These are phyloP conservation scores for Lepidium sativum DNA, from an alignment of 345 rosid genomes.

Conservation along the genomic window DNA sequence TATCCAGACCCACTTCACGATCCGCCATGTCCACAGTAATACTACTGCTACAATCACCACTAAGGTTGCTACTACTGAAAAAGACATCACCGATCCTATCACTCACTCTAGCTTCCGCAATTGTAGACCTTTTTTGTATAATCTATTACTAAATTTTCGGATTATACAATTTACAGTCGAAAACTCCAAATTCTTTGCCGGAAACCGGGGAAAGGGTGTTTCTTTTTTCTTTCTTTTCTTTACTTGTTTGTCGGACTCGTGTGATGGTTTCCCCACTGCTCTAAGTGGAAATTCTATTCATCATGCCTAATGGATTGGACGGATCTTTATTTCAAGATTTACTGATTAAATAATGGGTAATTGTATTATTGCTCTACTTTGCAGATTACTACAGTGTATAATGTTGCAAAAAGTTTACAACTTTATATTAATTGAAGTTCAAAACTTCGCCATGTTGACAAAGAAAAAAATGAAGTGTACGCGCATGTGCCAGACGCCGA, in stretches of 20 bases:
- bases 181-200: neutral
- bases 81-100: conserved; percentile 4
- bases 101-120: neutral
- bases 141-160: neutral
- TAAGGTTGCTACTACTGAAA: conserved; percentile 9
- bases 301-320: no score
- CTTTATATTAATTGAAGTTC: no score
- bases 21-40: conserved; percentile 28
- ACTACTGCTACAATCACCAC: neutral
- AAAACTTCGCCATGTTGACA: no score
- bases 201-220: neutral
- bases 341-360: no score
- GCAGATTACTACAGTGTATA: no score
- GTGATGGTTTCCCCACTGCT: neutral
- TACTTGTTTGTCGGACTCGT: neutral
- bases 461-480: no score
- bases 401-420: no score
- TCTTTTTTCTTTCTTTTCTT: neutral
- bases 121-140: neutral
- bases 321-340: no score
- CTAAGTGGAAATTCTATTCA: neutral
- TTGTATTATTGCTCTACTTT: no score
- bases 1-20: conserved; percentile 39
- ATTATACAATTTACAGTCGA: neutral
- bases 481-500: no score